These are phyloP conservation scores for Gnomoniopsis sp. DNA, from an alignment of 2,329 filamentous ascomycete species.

Conservation along the genomic window DNA sequence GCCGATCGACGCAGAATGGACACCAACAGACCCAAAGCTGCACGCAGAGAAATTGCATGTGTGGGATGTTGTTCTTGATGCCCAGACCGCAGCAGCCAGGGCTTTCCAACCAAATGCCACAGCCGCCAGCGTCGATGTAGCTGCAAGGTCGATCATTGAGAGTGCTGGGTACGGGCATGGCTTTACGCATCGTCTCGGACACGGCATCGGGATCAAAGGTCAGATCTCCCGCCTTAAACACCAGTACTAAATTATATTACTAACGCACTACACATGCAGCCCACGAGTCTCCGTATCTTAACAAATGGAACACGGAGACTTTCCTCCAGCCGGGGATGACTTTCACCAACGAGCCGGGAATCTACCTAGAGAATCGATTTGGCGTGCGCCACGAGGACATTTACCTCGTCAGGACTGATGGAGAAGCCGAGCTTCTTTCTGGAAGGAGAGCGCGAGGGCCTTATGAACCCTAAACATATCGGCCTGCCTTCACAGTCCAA, in stretches of 20 bases:
- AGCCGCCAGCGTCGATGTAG: slow-evolving; percentile 58
- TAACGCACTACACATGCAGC: slow-evolving; percentile 33
- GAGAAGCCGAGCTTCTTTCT: slow-evolving; percentile 52
- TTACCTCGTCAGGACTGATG: slow-evolving; percentile 51
- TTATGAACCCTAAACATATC: slow-evolving; percentile 43
- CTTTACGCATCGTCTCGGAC: slow-evolving; percentile 61
- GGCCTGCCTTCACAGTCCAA: slow-evolving; percentile 7
- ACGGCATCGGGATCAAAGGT: slow-evolving; percentile 62
- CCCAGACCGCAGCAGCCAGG: slow-evolving; percentile 52
- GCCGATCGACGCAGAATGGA: neutral
- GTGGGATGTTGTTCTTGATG: slow-evolving; percentile 60
- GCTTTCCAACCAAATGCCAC: slow-evolving; percentile 49
- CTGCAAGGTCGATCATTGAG: slow-evolving; percentile 54
- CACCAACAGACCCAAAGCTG: slow-evolving; percentile 19
- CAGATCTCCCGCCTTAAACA: neutral
- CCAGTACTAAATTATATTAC: neutral
- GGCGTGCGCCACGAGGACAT: slow-evolving; percentile 63
- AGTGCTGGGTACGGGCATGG: slow-evolving; percentile 54
- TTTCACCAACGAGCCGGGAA: slow-evolving; percentile 62
- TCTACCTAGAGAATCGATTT: slow-evolving; percentile 58
- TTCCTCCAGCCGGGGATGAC: slow-evolving; percentile 54
- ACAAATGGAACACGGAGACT: slow-evolving; percentile 53
- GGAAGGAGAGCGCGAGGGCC: slow-evolving; percentile 48
- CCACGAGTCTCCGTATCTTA: slow-evolving; percentile 62
- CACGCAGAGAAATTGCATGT: slow-evolving; percentile 51